A percentile compares a stretch with the other conserved stretches of the same genome.
These are phyloP conservation scores for Gnomoniopsis smithogilvyi DNA, from an alignment of 2,329 filamentous ascomycete species.

Conservation along the genomic window DNA sequence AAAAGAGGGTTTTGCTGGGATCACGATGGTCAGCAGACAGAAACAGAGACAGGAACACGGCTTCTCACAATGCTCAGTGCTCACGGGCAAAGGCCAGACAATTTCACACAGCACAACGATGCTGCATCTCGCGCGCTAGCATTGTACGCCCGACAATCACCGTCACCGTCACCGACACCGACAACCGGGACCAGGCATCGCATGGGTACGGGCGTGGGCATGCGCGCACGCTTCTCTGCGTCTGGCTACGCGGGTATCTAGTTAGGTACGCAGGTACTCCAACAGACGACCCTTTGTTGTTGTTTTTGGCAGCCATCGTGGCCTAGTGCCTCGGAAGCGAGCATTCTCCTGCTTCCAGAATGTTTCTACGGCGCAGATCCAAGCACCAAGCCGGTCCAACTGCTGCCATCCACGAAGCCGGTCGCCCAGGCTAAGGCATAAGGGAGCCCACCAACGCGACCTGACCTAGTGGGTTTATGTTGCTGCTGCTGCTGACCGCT, in stretches of 20 bases:
- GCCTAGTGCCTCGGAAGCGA: slow-evolving; percentile 5
- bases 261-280: background rate
- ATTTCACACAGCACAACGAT: slow-evolving; percentile 2
- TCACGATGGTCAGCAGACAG: background rate
- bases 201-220: background rate
- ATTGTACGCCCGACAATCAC: background rate
- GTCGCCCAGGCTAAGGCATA: background rate
- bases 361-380: background rate
- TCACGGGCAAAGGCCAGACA: slow-evolving; percentile 3
- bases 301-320: background rate
- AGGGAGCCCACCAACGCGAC: background rate
- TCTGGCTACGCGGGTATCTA: too few relatives aligned
- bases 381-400: background rate
- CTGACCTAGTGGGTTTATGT: background rate
- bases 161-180: background rate
- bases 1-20: background rate
- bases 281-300: background rate
- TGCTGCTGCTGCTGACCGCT: slow-evolving; percentile 13
- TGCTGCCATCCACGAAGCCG: background rate
- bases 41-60: slow-evolving; percentile 2
- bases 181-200: background rate
- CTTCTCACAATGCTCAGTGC: background rate
- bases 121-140: slow-evolving; percentile 16
- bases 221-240: background rate
- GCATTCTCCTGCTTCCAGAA: background rate